Conservation (phyloP, 2,329 filamentous ascomycete species). For the Fusarium newnesense region DNA sequence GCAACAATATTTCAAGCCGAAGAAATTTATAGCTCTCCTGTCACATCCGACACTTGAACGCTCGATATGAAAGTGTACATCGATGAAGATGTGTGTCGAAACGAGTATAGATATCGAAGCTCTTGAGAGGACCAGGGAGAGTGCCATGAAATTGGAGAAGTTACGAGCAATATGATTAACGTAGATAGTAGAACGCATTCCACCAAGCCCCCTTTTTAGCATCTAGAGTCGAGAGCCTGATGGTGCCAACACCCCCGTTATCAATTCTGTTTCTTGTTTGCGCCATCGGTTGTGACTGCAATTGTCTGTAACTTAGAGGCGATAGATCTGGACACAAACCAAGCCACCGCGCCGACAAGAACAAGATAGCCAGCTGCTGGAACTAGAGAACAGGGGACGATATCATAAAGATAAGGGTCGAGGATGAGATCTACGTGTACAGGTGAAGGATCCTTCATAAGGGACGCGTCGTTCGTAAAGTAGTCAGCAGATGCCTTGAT, state of each 20-base stretch:
- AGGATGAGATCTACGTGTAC: slow-evolving; percentile 86
- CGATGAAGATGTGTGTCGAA: slow-evolving; percentile 13
- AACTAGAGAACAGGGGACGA: slow-evolving; percentile 80
- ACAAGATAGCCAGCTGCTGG: slow-evolving; percentile 77
- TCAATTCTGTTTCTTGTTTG: slow-evolving; percentile 53
- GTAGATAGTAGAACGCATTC: slow-evolving; percentile 47
- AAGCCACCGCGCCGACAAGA: slow-evolving; percentile 64
- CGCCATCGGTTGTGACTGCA: slow-evolving; percentile 38
- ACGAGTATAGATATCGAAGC: slow-evolving; percentile 27
- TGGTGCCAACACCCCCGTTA: slow-evolving; percentile 14
- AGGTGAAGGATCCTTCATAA: slow-evolving; percentile 80
- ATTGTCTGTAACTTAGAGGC: slow-evolving; percentile 43
- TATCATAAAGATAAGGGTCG: slow-evolving; percentile 84
- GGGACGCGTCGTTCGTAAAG: slow-evolving; percentile 75
- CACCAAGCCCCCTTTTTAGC: slow-evolving; percentile 25
- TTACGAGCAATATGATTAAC: slow-evolving; percentile 38
- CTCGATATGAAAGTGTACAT: slow-evolving; percentile 19
- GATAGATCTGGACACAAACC: slow-evolving; percentile 54
- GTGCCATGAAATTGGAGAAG: slow-evolving; percentile 31
- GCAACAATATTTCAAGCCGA: slow-evolving; percentile 22
- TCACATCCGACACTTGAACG: slow-evolving; percentile 21
- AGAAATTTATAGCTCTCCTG: slow-evolving; percentile 20
- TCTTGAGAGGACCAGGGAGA: slow-evolving; percentile 25
- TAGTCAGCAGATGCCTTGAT: slow-evolving; percentile 85
- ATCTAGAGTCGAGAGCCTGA: slow-evolving; percentile 26